phyloP scores from a whole-genome alignment of 768 basidiomycete species.

The Tricholoma bakamatsutake region DNA sequence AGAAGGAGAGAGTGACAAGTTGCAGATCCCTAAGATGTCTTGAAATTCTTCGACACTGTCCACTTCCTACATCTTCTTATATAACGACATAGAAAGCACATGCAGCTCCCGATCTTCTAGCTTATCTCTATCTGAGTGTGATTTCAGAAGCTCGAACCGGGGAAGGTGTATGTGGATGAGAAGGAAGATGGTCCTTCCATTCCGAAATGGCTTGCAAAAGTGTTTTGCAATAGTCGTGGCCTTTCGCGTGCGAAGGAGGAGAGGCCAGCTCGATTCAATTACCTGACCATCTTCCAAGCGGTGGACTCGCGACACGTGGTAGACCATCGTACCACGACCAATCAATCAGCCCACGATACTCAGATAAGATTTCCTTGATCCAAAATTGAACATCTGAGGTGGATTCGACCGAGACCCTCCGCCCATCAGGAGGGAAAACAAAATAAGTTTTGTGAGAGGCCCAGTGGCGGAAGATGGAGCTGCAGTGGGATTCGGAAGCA shows the following conservation, averaged over 20 bases:
- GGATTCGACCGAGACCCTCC: not conserved
- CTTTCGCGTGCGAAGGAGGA: constrained; percentile 5
- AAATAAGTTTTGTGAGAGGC: not conserved
- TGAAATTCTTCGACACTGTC: constrained; percentile 19
- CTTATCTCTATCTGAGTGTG: not conserved
- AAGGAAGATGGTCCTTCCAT: constrained; percentile 11
- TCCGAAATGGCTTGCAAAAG: constrained; percentile 6
- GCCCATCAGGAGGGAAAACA: not conserved
- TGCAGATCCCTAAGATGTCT: constrained; percentile 13
- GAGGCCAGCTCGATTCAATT: constrained; percentile 15
- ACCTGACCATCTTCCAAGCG: not conserved
- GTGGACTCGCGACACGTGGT: not conserved
- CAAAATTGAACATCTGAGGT: not conserved
- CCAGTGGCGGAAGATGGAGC: not conserved
- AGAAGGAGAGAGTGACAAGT: not conserved
- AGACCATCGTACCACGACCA: constrained; percentile 16
- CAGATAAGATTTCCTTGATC: not conserved
- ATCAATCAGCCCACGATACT: constrained; percentile 4
- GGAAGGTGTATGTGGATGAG: constrained; percentile 3
- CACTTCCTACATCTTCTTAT: constrained; percentile 18
- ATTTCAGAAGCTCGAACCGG: constrained; percentile 6
- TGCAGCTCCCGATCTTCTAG: constrained; percentile 11
- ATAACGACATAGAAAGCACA: constrained; percentile 13
- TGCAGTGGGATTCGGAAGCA: not conserved
- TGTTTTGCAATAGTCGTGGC: constrained; percentile 1